Conservation (phyloP, 371 early-diverging fungal species). For the Coemansia sp. region DNA sequence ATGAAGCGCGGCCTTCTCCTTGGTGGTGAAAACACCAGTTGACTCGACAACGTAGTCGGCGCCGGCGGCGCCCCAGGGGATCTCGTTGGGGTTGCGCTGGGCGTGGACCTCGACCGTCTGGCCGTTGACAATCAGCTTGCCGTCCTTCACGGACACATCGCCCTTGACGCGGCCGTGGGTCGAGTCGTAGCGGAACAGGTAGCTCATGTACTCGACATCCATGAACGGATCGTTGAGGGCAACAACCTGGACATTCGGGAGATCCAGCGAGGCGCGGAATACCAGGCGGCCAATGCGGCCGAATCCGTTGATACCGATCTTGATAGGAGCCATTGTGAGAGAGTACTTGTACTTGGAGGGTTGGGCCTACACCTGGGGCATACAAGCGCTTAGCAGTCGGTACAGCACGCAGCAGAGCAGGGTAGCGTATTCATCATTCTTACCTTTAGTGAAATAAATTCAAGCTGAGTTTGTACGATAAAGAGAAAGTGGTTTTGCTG, state of each 20-base stretch:
- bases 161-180: conserved; percentile 94
- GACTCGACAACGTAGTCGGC: conserved; percentile 98
- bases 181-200: conserved; percentile 97
- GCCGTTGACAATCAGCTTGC: conserved; percentile 85
- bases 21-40: conserved; percentile 96
- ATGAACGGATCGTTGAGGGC: conserved; percentile 99
- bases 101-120: conserved; percentile 71
- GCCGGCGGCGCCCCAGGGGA: conserved; percentile 87
- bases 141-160: conserved; percentile 70
- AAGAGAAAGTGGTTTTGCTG: not conserved
- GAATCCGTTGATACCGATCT: conserved; percentile 65
- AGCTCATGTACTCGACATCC: conserved; percentile 93
- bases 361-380: not conserved
- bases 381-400: not conserved
- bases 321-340: conserved; percentile 24
- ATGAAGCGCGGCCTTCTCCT: conserved; percentile 87
- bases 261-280: conserved; percentile 82
- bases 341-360: not conserved
- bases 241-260: conserved; percentile 79
- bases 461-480: not conserved
- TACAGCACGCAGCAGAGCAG: not conserved
- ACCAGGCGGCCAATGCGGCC: conserved; percentile 99
- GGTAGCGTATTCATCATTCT: not conserved
- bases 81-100: conserved; percentile 79
- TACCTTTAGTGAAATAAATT: not conserved